Evolutionary conservation across 371 early-diverging fungal genomes (phyloP).

Genomic region (Blastocladiella emersonii): DNA sequence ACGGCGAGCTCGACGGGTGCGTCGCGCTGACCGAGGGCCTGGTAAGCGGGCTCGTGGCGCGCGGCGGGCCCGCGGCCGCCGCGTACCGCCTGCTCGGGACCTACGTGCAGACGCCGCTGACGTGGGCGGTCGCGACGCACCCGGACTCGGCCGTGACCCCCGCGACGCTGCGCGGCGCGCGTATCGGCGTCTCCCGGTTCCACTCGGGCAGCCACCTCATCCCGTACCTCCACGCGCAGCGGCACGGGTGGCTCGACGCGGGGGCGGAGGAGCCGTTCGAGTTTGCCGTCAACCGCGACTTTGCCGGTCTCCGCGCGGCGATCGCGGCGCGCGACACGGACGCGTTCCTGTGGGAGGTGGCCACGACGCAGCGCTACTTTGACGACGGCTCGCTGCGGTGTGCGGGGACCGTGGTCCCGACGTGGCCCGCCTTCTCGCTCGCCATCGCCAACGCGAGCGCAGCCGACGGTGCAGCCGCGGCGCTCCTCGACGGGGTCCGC

Average conservation of each 20-base stretch:
- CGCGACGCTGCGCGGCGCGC: not conserved
- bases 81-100: conserved; percentile 6
- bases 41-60: not conserved
- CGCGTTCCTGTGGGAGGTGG: conserved; percentile 7
- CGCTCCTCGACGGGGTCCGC: not conserved
- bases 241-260: not conserved
- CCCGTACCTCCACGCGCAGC: conserved; percentile 1
- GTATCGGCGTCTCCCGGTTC: not conserved
- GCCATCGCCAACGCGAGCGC: not conserved
- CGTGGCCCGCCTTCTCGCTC: conserved; percentile 8
- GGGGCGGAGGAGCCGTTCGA: not conserved
- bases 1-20: not conserved
- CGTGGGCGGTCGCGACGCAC: conserved; percentile 4
- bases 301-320: not conserved
- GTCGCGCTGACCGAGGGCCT: conserved; percentile 4
- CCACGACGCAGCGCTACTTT: conserved; percentile 3
- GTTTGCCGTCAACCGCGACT: not conserved
- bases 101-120: conserved; percentile 6
- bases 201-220: conserved; percentile 7
- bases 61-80: not conserved
- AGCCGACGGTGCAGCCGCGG: not conserved
- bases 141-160: not conserved
- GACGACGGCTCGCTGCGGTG: not conserved
- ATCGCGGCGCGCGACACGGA: not conserved
- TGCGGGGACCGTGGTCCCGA: not conserved